Percentiles rank a stretch among this genome's conserved stretches.
Conservation (phyloP, 345 rosid species). For the Trapa incisa region DNA sequence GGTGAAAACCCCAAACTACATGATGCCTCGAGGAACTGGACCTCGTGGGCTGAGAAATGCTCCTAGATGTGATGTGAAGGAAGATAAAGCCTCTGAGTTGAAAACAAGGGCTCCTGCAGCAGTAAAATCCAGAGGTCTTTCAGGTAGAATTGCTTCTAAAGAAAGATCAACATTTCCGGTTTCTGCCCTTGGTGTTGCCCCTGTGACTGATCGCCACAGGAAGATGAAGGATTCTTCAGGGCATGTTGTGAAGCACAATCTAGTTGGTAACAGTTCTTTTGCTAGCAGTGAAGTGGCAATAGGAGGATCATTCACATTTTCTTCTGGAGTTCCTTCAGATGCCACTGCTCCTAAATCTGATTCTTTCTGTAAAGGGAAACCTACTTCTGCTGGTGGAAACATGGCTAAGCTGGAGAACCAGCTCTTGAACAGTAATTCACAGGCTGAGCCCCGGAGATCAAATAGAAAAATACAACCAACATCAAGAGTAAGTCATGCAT, state of each 20-base stretch:
- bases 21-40: slow-evolving; percentile 58
- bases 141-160: slow-evolving; percentile 34
- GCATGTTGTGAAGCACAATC: slow-evolving; percentile 30
- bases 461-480: slow-evolving; percentile 92
- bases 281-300: slow-evolving; percentile 31
- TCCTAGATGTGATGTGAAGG: slow-evolving; percentile 39
- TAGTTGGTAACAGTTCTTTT: slow-evolving; percentile 23
- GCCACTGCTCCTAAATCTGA: slow-evolving; percentile 14
- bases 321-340: slow-evolving; percentile 22
- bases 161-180: slow-evolving; percentile 21
- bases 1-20: slow-evolving; percentile 43
- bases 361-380: slow-evolving; percentile 30
- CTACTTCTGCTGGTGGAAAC: slow-evolving; percentile 19
- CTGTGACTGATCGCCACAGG: slow-evolving; percentile 17
- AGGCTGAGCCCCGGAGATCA: slow-evolving; percentile 85
- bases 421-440: slow-evolving; percentile 22
- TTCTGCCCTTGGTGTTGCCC: slow-evolving; percentile 16
- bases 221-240: slow-evolving; percentile 31
- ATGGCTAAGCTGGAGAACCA: slow-evolving; percentile 33
- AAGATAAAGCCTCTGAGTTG: slow-evolving; percentile 34
- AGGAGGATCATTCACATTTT: slow-evolving; percentile 34
- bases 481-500: slow-evolving; percentile 48
- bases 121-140: slow-evolving; percentile 29
- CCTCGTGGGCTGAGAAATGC: slow-evolving; percentile 49
- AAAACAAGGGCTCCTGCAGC: slow-evolving; percentile 41